These are phyloP conservation scores for Heterobasidion annosum DNA, from an alignment of 1,284 basidiomycete species.

Conservation along the genomic window DNA sequence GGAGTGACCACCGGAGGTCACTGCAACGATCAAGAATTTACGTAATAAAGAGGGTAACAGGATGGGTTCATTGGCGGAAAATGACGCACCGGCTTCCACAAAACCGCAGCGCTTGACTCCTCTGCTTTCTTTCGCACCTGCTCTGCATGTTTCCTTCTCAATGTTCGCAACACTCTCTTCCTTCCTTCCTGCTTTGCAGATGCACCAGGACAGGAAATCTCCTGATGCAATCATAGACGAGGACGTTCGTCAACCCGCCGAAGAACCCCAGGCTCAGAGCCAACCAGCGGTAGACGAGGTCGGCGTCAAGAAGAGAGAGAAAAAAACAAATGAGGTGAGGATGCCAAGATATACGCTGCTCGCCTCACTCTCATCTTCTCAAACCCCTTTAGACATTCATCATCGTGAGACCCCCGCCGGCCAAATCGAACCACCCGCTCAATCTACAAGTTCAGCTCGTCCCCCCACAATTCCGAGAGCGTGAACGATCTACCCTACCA, in stretches of 20 bases:
- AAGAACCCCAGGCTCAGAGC: constrained; percentile 10
- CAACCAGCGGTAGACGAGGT: constrained; percentile 15
- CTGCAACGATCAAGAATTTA: neutral
- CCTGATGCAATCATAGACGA: constrained; percentile 10
- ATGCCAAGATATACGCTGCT: neutral
- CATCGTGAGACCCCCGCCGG: constrained; percentile 78
- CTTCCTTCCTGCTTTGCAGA: constrained; percentile 47
- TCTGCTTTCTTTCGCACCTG: neutral
- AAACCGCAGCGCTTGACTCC: neutral
- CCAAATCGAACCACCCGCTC: constrained; percentile 78
- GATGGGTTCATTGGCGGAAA: neutral
- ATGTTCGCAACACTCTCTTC: constrained; percentile 33
- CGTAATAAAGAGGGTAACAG: neutral
- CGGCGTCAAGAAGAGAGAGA: constrained; percentile 27
- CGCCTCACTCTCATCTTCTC: constrained; percentile 3
- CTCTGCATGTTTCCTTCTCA: neutral
- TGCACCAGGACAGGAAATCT: constrained; percentile 12
- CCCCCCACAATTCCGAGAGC: constrained; percentile 49
- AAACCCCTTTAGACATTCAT: constrained; percentile 60
- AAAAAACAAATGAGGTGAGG: constrained; percentile 49
- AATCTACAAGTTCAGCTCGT: constrained; percentile 94
- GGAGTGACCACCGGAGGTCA: neutral
- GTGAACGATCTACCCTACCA: constrained; percentile 20
- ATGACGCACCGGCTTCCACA: neutral
- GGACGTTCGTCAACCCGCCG: constrained; percentile 16